Conservation (phyloP, 345 rosid genomes). For the Brassica rapa region DNA sequence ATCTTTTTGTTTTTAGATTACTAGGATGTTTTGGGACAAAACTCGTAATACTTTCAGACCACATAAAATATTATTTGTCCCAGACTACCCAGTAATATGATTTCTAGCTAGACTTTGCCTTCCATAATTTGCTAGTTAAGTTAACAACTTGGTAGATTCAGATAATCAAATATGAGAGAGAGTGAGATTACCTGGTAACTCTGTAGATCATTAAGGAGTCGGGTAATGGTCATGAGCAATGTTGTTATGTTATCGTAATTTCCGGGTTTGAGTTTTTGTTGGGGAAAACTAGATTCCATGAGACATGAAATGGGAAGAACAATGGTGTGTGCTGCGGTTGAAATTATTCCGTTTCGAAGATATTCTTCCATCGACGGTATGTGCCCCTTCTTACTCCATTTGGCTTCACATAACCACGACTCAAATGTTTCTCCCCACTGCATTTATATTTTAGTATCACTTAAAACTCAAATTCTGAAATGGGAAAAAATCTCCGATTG, state of each 20-base stretch:
- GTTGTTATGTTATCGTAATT: slow-evolving; percentile 47
- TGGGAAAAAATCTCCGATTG: background rate
- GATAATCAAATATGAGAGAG: background rate
- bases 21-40: background rate
- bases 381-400: slow-evolving; percentile 50
- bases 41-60: background rate
- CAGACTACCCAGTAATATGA: background rate
- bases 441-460: background rate
- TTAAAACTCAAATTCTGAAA: background rate
- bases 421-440: slow-evolving; percentile 72
- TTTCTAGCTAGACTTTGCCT: background rate
- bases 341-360: slow-evolving; percentile 49
- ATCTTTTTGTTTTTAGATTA: background rate
- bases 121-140: background rate
- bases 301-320: slow-evolving; percentile 48
- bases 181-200: slow-evolving; percentile 46
- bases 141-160: background rate
- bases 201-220: slow-evolving; percentile 60
- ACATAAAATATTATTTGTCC: background rate
- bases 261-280: slow-evolving; percentile 34
- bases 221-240: slow-evolving; percentile 50
- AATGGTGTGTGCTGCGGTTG: slow-evolving; percentile 49
- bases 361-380: slow-evolving; percentile 50
- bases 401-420: slow-evolving; percentile 62
- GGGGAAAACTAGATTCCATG: slow-evolving; percentile 29